Base-by-base conservation (phyloP, 1,284 basidiomycete species). In the Leccinum subrobustum region DNA sequence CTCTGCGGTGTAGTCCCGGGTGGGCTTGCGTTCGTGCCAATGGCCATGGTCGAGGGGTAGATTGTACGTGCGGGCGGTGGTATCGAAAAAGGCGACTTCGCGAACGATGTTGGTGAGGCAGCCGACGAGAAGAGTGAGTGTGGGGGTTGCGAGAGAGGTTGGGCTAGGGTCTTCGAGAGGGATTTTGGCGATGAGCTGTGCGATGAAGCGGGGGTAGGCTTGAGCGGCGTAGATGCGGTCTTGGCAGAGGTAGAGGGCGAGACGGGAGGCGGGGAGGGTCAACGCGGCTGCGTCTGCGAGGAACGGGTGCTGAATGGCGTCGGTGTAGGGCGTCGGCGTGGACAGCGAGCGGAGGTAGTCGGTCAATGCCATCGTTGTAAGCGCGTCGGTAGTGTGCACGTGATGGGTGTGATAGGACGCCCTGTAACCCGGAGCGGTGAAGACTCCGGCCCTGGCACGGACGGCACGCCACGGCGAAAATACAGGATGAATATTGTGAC, bases 171-270 rank as follows among this genome's bases (percentile, higher is more conserved):
- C 75, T 9, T 70, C 69, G 69, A 82, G 83, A 0, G 84, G 83
- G 59, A 87, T 81, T 57, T 79, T 76, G 11, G 82, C 66, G 64
- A 87, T 82, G 52, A 86, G 77, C 4, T 79, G 74, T 14, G 83
- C 82, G 64, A 88, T 81, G 73, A 88, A 87, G 44, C 79, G 80
- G 12, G 86, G 83, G 69, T 87, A 87, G 12, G 81, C 86, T 63
- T 86, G 83, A n/a, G n/a, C 81, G n/a, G 87, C 87, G 67, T 89
- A 90, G 52, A 88, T 82, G 55, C 84, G 79, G 71, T 90, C 87
- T 67, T 90, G 86, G 29, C 81, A 79, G 63, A 88, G 80, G 81
- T 84, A 88, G 56, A 84, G 74, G 3, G 81, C 79, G 14, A 91
- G 81, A 11, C 78, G 77, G 0, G 73, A 59, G 6, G 75, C 60